phyloP scores from a whole-genome alignment of 2,329 filamentous ascomycete genomes.

The Lizonia empirigonia region DNA sequence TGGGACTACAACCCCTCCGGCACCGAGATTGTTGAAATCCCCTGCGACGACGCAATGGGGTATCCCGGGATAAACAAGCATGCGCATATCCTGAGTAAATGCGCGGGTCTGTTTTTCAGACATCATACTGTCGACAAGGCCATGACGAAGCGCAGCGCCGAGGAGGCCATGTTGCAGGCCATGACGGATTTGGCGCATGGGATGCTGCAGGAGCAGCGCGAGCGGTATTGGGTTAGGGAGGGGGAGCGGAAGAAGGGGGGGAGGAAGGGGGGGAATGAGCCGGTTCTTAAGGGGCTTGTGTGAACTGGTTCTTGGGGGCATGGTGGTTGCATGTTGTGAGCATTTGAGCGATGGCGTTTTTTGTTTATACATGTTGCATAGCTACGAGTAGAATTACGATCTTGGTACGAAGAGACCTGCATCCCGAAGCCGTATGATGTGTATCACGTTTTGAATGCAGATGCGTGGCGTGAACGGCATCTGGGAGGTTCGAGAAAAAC shows the following conservation, averaged over 20 bases:
- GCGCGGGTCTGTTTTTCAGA: conserved; percentile 35
- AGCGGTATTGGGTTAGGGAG: conserved; percentile 19
- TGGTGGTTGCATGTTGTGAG: background rate
- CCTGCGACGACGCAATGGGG: conserved; percentile 45
- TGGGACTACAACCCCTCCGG: conserved; percentile 38
- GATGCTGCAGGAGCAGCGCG: conserved; percentile 14
- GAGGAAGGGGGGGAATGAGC: background rate
- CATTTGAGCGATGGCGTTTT: background rate
- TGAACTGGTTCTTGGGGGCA: background rate
- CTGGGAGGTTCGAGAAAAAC: no score
- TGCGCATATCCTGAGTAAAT: conserved; percentile 23
- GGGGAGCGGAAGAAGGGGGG: conserved; percentile 1
- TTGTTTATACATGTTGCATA: no score
- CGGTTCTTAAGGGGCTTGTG: background rate
- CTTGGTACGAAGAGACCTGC: no score
- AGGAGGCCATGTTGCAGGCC: conserved; percentile 23
- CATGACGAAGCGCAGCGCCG: conserved; percentile 22
- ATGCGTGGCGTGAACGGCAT: no score
- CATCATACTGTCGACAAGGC: conserved; percentile 35
- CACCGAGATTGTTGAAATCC: conserved; percentile 39
- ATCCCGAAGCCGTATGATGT: no score
- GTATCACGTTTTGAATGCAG: no score
- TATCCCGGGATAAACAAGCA: conserved; percentile 30
- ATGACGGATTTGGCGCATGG: conserved; percentile 18
- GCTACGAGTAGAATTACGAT: no score